Conservation (phyloP, 257 asterid species). For the Hygrophila difformis region DNA sequence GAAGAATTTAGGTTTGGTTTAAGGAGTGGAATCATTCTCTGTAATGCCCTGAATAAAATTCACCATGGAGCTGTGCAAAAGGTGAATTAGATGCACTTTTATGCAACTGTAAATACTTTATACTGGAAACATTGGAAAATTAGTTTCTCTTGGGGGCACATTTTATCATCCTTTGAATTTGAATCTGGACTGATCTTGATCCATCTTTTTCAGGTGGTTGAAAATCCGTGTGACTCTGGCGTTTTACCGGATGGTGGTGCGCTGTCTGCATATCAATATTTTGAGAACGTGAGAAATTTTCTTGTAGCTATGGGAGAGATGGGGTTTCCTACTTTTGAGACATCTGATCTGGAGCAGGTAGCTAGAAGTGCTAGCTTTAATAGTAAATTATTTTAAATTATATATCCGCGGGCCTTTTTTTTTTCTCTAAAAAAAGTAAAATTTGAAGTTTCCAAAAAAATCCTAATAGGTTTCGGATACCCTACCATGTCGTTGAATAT, state of each 20-base stretch:
- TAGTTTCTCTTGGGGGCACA: too few relatives aligned
- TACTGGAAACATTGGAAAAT: too few relatives aligned
- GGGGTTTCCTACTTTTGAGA: conserved; percentile 94
- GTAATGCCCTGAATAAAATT: conserved; percentile 77
- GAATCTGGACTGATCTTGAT: background rate
- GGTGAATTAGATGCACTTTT: conserved; percentile 23
- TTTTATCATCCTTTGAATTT: background rate
- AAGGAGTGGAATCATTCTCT: conserved; percentile 90
- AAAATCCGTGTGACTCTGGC: conserved; percentile 66
- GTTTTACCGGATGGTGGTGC: conserved; percentile 91
- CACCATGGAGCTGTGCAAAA: conserved; percentile 86
- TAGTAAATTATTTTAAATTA: too few relatives aligned
- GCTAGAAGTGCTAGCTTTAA: background rate
- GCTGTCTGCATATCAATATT: conserved; percentile 81
- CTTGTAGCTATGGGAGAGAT: conserved; percentile 82
- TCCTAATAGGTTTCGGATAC: too few relatives aligned
- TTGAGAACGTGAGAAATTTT: conserved; percentile 90
- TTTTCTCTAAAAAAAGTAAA: too few relatives aligned
- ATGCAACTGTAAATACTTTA: too few relatives aligned
- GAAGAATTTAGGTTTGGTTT: conserved; percentile 88
- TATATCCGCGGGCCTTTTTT: too few relatives aligned
- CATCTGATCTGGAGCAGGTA: conserved; percentile 96
- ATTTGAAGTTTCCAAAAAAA: too few relatives aligned
- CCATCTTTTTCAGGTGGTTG: conserved; percentile 62
- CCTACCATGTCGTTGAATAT: too few relatives aligned